phyloP scores from a whole-genome alignment of 306 rosid genomes.

The Prunus padus region DNA sequence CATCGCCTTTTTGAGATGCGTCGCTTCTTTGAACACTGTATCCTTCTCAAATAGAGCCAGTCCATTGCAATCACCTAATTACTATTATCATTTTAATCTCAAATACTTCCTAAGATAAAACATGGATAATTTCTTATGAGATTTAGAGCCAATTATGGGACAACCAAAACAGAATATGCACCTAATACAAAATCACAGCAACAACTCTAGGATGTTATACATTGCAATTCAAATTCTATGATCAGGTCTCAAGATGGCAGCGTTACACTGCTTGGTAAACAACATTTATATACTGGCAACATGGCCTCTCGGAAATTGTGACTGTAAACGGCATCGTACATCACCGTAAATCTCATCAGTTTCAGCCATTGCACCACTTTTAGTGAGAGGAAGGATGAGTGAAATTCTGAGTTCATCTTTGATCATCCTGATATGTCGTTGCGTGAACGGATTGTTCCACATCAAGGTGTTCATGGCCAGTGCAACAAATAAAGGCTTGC shows the following conservation, averaged over 20 bases:
- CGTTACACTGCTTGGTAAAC: constrained; percentile 25
- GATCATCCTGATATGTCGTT: constrained; percentile 47
- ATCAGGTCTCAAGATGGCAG: background rate
- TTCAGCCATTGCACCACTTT: constrained; percentile 97
- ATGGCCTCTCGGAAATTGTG: constrained; percentile 44
- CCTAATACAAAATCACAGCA: constrained; percentile 13
- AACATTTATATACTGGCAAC: constrained; percentile 17
- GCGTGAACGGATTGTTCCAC: constrained; percentile 78
- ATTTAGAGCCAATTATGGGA: background rate
- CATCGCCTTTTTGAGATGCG: no score
- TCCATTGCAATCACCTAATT: no score
- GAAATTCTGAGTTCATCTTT: constrained; percentile 61
- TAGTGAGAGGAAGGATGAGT: constrained; percentile 68
- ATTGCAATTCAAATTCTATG: constrained; percentile 13
- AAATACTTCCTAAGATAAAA: background rate
- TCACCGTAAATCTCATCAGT: constrained; percentile 73
- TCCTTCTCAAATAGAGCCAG: no score
- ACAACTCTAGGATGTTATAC: constrained; percentile 16
- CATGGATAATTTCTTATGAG: background rate
- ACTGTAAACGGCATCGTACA: constrained; percentile 61
- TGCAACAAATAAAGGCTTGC: constrained; percentile 72
- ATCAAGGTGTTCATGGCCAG: constrained; percentile 70
- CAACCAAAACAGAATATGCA: constrained; percentile 13
- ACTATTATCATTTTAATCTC: no score
- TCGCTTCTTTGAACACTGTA: no score